Base-by-base conservation (phyloP, 2,329 filamentous ascomycete species). In the Cercospora canescens region DNA sequence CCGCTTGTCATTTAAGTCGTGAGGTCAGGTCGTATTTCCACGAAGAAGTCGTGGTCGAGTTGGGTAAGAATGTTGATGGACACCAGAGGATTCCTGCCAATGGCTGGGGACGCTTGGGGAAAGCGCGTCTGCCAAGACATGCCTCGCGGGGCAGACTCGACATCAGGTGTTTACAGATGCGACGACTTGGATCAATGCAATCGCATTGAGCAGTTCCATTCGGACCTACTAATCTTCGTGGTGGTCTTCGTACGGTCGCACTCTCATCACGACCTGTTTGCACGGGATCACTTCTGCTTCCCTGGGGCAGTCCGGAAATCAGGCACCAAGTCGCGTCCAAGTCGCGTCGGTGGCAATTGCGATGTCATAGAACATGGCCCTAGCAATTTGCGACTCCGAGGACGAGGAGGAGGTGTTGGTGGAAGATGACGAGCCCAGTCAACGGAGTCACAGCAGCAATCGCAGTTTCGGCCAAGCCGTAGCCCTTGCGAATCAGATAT, bases 321-420 rank as follows among this genome's bases (percentile, higher is more conserved):
- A 62, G 60, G 50, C 60, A 39, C 2, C 60, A 55, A 62, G 50
- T 56, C 60, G 60, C 60, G 60, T 62, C 59, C 39, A 6, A 32
- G 59, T 63, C 39, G 52, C 54, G 55, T 58, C 37, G 37, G 48
- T 56, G 60, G 65, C 60, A 63, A 63, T 12, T 67, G 56, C 56
- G 34, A 67, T 64, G 60, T 35, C 48, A 26, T 62, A 55, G 32
- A 63, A 7, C 18, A 68, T 68, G 66, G 60, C 66, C 32, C 63
- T 45, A 41, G 61, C 64, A 32, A 68, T 68, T 14, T 66, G 64
- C 61, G 67, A 68, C 35, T 68, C 67, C 6, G 67, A 68, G 21
- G 67, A 67, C 58, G 67, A 68, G 26, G 67, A 62, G 26, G 66
- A 67, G 35, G 48, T 65, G 14, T 34, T 68, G 18, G 63, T 66